Evolutionary conservation across 345 rosid species (phyloP).

Genomic region (Linum trigynum): DNA sequence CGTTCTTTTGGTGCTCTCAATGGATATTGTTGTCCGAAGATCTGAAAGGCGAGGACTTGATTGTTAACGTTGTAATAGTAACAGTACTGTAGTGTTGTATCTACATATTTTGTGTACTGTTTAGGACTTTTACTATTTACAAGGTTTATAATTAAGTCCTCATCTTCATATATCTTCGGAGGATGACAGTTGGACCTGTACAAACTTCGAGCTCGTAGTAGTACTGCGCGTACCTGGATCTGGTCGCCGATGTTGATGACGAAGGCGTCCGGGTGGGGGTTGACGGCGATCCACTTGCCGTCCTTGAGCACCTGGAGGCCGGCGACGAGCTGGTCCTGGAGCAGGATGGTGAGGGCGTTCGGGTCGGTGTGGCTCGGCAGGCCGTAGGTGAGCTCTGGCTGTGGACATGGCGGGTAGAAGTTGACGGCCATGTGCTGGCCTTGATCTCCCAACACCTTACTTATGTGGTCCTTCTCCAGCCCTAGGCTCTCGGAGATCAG

Average conservation of each 20-base stretch:
- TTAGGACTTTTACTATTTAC: no score
- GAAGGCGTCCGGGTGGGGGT: conserved; percentile 68
- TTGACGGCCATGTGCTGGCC: conserved; percentile 96
- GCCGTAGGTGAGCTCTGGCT: conserved; percentile 86
- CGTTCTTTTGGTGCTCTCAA: no score
- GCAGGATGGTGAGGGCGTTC: conserved; percentile 68
- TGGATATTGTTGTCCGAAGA: no score
- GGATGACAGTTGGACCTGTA: no score
- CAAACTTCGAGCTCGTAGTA: no score
- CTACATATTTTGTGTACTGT: no score
- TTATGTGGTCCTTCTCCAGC: conserved; percentile 45
- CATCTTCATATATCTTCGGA: no score
- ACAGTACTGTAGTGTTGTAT: no score
- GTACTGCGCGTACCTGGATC: conserved; percentile 43
- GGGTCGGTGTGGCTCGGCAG: conserved; percentile 92
- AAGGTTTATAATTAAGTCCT: no score
- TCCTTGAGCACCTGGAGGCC: conserved; percentile 85
- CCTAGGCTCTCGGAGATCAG: conserved; percentile 88
- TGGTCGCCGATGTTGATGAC: conserved; percentile 92
- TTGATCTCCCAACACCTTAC: conserved; percentile 42
- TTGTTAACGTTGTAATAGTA: no score
- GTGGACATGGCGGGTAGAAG: conserved; percentile 84
- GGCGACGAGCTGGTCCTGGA: conserved; percentile 62
- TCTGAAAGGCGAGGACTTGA: no score
- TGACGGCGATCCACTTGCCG: conserved; percentile 67